These are phyloP conservation scores for Saccharum officinarum DNA, from an alignment of 176 grass and related monocot species.

Conservation along the genomic window DNA sequence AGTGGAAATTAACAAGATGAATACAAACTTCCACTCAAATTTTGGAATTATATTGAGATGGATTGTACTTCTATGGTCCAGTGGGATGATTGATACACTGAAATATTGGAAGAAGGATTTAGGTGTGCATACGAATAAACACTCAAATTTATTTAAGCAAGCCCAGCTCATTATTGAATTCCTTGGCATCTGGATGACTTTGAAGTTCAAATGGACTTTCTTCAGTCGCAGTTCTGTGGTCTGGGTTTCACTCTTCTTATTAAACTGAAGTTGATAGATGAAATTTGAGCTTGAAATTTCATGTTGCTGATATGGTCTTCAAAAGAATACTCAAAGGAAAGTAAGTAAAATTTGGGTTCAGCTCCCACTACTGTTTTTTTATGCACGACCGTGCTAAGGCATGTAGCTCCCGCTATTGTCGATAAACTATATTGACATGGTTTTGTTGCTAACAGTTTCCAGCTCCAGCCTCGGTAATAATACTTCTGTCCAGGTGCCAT, in stretches of 20 bases:
- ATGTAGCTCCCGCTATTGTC: background rate
- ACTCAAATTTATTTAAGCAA: background rate
- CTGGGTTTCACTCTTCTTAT: constrained; percentile 12
- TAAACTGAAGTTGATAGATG: background rate
- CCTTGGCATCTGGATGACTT: background rate
- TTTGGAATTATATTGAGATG: background rate
- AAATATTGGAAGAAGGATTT: constrained; percentile 7
- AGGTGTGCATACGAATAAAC: background rate
- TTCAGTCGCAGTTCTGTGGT: background rate
- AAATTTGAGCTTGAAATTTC: background rate
- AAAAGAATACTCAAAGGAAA: background rate
- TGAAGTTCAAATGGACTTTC: background rate
- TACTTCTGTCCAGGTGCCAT: background rate
- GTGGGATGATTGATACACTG: background rate
- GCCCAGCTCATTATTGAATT: background rate
- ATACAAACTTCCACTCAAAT: background rate
- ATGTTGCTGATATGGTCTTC: background rate
- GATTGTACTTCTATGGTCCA: background rate
- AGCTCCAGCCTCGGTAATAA: background rate
- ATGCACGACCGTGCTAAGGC: too few species aligned
- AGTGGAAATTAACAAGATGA: constrained; percentile 9
- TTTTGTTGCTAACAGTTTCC: constrained; percentile 8
- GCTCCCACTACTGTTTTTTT: background rate
- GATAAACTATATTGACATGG: background rate
- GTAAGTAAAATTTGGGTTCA: background rate